These are phyloP conservation scores for Pseudogymnoascus verrucosus DNA, from an alignment of 2,329 filamentous ascomycete species.

Conservation along the genomic window DNA sequence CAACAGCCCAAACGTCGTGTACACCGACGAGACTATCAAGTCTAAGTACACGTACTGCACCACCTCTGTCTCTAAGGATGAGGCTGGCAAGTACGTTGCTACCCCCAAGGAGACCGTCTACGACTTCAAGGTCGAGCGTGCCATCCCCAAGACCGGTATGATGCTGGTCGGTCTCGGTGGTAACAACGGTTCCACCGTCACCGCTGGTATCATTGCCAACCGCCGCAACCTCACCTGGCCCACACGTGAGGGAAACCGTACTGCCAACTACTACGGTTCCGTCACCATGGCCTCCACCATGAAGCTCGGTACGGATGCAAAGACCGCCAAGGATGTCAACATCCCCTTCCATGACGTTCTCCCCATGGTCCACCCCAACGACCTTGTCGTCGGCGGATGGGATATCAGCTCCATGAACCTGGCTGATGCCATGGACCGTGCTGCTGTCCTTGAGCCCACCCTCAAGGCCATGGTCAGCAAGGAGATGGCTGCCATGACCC, in stretches of 20 bases:
- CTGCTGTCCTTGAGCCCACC: constrained; percentile 88
- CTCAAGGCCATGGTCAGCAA: constrained; percentile 85
- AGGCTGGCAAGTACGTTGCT: constrained; percentile 71
- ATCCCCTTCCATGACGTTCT: constrained; percentile 91
- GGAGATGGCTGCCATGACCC: constrained; percentile 83
- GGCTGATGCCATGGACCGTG: constrained; percentile 88
- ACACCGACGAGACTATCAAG: constrained; percentile 79
- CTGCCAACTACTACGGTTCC: constrained; percentile 96
- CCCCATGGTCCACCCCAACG: constrained; percentile 95
- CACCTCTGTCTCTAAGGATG: constrained; percentile 63
- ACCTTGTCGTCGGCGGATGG: constrained; percentile 92
- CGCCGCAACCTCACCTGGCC: constrained; percentile 81
- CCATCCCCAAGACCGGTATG: constrained; percentile 85
- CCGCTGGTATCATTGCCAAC: constrained; percentile 94
- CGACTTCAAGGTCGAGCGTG: constrained; percentile 95
- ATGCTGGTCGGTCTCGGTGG: constrained; percentile 98
- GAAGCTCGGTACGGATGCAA: constrained; percentile 84
- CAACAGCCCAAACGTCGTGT: constrained; percentile 84
- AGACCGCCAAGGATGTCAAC: constrained; percentile 84
- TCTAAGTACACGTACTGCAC: constrained; percentile 97
- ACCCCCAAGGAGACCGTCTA: constrained; percentile 83
- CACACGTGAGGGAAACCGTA: constrained; percentile 77
- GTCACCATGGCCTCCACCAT: constrained; percentile 95
- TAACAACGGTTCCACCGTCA: constrained; percentile 97
- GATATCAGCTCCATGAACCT: constrained; percentile 91